Base-by-base conservation (phyloP, 768 basidiomycete species). In the Boletellus sp. region DNA sequence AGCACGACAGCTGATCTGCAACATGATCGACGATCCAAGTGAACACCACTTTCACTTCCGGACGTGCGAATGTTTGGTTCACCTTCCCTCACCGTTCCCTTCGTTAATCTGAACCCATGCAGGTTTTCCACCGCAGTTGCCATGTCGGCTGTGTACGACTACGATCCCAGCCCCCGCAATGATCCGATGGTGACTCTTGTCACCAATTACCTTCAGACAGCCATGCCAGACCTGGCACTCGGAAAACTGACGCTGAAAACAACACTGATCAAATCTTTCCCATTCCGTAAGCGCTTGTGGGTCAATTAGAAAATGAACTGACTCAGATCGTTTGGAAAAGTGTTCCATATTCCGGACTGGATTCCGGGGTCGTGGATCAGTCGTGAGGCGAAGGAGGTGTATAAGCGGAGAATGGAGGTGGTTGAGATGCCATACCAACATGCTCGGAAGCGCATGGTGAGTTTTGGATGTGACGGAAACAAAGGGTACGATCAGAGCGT, bases 321-420 rank as follows among this genome's bases (percentile, higher is more conserved):
- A 23, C 15, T n/a, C n/a, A n/a, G n/a, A n/a, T n/a, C n/a, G n/a
- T n/a, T 8, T 19, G 10, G 15, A 9, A 38, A 39, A 55, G 58
- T 59, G 15, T 36, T 34, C 13, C 15, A 38, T 39, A 10, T 52
- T 11, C 52, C 53, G 57, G 66, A 59, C 16, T 76, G 74, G 73
- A 53, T 73, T 41, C 74, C 75, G 8, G 71, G 72, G 6, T 70
- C 71, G 5, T 51, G 51, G n/a, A 68, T 74, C 54, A 70, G 71
- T 55, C 59, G 61, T 19, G 58, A 64, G n/a, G 71, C 72, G 16
- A 47, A 7, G 13, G 31, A 32, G 10, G 56, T 47, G 1, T 10
- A n/a, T 12, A n/a, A 34, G 13, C 20, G 12, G 45, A 41, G 26
- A 26, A 26, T 20, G 7, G 37, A n/a, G 33, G 24, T 39, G 50